Evolutionary conservation across 2,329 filamentous ascomycete species (phyloP).

Genomic region (Talaromyces sp.): DNA sequence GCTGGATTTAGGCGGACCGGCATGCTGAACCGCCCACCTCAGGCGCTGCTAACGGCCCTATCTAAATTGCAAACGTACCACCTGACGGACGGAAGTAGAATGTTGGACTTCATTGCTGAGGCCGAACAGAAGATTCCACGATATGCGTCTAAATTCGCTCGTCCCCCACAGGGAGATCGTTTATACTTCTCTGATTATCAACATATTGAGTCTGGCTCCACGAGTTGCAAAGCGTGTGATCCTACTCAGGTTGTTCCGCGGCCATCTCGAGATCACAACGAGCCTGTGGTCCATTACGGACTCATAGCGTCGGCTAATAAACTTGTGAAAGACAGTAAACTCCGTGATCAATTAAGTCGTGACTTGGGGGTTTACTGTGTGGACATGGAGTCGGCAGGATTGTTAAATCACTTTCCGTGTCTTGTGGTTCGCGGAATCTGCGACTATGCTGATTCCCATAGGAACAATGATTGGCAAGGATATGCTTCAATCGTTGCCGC

Average conservation of each 20-base stretch:
- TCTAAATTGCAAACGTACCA: not conserved
- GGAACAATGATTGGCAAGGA: conserved; percentile 14
- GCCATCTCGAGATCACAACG: conserved; percentile 16
- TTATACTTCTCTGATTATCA: not conserved
- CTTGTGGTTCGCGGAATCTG: conserved; percentile 27
- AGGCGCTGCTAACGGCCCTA: not conserved
- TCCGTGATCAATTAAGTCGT: not conserved
- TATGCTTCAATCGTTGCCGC: conserved; percentile 17
- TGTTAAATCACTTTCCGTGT: conserved; percentile 23
- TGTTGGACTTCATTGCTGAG: not conserved
- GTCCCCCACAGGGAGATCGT: not conserved
- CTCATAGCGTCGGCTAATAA: conserved; percentile 27
- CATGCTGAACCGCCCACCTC: not conserved
- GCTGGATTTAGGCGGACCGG: not conserved
- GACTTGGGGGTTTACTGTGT: not conserved
- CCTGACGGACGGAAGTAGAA: not conserved
- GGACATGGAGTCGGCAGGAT: conserved; percentile 14
- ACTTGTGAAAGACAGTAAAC: conserved; percentile 12
- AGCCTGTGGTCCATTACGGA: conserved; percentile 24
- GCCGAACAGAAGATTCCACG: not conserved
- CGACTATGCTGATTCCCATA: conserved; percentile 23
- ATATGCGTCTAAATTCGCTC: not conserved
- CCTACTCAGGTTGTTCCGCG: not conserved
- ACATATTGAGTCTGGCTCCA: not conserved
- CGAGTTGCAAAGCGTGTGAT: not conserved